Base-by-base conservation (phyloP, 2,329 filamentous ascomycete species). In the Cercospora canescens region DNA sequence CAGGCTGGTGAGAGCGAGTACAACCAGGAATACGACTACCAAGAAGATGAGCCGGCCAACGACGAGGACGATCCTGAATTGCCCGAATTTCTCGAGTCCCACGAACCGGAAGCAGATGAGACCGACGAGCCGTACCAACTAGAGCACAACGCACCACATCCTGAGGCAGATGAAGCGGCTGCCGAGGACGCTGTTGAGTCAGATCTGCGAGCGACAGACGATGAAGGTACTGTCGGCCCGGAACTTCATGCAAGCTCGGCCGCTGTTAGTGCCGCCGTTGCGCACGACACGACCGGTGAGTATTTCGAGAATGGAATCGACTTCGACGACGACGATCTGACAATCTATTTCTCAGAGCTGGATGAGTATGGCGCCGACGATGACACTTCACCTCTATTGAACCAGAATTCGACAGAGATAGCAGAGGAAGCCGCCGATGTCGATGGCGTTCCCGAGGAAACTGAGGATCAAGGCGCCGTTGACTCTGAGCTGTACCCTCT, bases 211-310 rank as follows among this genome's bases (percentile, higher is more conserved):
- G 57, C 50, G 34, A 62, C 63, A 35, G 60, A 64, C 16, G 48
- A 28, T 32, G 48, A 55, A 30, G 66, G 64, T 28, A 24, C 45
- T 37, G 62, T 62, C 34, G 16, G 65, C 52, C 65, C 67, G 18
- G 67, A 67, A 24, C 73, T 72, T 50, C 54, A 67, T 65, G 69
- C 68, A 61, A 73, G 69, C 66, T 73, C 72, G 65, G 70, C 62
- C 21, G 70, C 70, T 54, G 62, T 71, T 68, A 69, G 69, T 60
- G 70, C 64, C 30, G 69, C 71, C 63, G 24, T 61, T 24, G 62
- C 69, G 59, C 69, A 72, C 54, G 67, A 69, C 35, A 56, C 59
- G 26, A 67, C 66, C 68, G 75, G 74, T 76, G 70, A 76, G 74
- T 73, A 71, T 55, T 30, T 41, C 55, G 70, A 73, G 16, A 68